phyloP scores from a whole-genome alignment of 2,329 filamentous ascomycete genomes.

The Fusarium dimerum region DNA sequence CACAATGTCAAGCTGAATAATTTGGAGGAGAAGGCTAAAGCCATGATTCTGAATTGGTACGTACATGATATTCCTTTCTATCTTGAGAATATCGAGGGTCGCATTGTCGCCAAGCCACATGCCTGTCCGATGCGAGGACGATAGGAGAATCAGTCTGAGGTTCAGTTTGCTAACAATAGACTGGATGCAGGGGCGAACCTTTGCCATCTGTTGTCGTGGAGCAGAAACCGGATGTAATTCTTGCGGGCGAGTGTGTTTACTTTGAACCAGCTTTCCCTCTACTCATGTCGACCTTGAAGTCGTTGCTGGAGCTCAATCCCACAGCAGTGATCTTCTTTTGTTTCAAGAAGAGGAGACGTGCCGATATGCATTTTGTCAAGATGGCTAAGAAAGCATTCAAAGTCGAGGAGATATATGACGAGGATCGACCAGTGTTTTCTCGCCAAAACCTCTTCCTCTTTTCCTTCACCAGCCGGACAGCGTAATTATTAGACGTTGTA shows the following conservation, averaged over 20 bases:
- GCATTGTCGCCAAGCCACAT: not conserved
- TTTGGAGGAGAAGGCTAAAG: conserved; percentile 62
- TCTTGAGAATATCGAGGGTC: conserved; percentile 23
- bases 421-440: conserved; percentile 58
- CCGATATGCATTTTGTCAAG: conserved; percentile 75
- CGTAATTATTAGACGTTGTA: conserved; percentile 13
- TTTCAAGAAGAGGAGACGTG: conserved; percentile 89
- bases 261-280: conserved; percentile 94
- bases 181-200: conserved; percentile 56
- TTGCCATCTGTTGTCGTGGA: conserved; percentile 54
- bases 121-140: too few relatives aligned
- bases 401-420: conserved; percentile 63
- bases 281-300: conserved; percentile 74
- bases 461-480: conserved; percentile 49
- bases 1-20: conserved; percentile 84
- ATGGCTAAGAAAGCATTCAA: conserved; percentile 66
- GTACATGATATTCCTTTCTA: conserved; percentile 38
- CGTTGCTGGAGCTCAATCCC: conserved; percentile 73
- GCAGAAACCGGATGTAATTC: conserved; percentile 72
- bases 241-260: conserved; percentile 97
- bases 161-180: conserved; percentile 20
- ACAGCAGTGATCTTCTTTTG: conserved; percentile 73
- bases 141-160: not conserved
- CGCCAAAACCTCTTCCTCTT: conserved; percentile 63
- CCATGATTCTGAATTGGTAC: conserved; percentile 80